Percentiles rank a stretch among this genome's conserved stretches.
These are phyloP conservation scores for Coemansia aciculifera DNA, from an alignment of 192 early-diverging fungal species.

Conservation along the genomic window DNA sequence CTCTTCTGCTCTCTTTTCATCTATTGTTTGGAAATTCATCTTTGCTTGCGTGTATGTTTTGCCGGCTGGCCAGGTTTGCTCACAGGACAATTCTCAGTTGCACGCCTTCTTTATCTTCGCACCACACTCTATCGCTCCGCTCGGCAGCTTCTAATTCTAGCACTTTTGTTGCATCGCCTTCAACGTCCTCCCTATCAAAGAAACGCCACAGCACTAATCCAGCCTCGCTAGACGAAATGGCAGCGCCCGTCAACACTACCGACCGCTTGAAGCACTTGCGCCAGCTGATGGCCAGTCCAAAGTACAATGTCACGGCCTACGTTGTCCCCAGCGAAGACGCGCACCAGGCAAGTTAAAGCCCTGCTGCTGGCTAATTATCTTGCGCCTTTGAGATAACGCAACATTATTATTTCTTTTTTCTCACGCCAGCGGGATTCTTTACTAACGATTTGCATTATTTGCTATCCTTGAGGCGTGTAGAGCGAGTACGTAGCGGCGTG, in stretches of 20 bases:
- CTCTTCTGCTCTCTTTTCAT: not conserved
- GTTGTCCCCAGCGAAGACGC: constrained; percentile 95
- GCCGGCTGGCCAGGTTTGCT: constrained; percentile 26
- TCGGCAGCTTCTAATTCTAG: constrained; percentile 12
- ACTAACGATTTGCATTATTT: no score
- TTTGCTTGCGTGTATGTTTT: constrained; percentile 22
- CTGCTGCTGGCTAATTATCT: no score
- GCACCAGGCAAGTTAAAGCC: constrained; percentile 71
- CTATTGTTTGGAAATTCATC: not conserved
- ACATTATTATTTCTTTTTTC: no score
- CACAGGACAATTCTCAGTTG: constrained; percentile 38
- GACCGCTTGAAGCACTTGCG: constrained; percentile 60
- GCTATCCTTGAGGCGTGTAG: constrained; percentile 42
- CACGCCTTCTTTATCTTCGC: constrained; percentile 3
- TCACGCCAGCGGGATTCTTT: no score
- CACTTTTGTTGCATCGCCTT: constrained; percentile 15
- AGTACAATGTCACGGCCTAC: constrained; percentile 62
- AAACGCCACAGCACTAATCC: not conserved
- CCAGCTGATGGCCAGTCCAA: constrained; percentile 58
- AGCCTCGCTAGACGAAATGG: constrained; percentile 19
- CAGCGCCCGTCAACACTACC: constrained; percentile 53
- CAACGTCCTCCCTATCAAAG: not conserved
- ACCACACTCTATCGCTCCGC: constrained; percentile 7
- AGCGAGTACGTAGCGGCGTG: constrained; percentile 92
- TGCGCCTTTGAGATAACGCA: not conserved